These are phyloP conservation scores for Trichoderma asperellum DNA, from an alignment of 2,329 filamentous ascomycete genomes.

Conservation along the genomic window DNA sequence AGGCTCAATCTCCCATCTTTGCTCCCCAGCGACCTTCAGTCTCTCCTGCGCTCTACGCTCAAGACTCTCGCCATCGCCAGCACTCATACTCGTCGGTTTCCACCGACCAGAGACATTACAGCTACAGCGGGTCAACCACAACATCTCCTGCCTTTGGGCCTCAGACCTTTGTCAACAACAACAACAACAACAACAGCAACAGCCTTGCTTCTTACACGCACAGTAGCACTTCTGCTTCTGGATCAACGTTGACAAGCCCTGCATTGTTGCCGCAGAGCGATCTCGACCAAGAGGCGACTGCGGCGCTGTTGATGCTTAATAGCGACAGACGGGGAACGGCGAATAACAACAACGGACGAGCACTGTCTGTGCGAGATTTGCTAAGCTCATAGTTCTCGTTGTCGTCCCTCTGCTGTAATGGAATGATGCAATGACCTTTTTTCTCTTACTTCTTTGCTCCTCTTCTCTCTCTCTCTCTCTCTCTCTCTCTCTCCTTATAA, in stretches of 20 bases:
- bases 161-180: slow-evolving; percentile 38
- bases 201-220: slow-evolving; percentile 43
- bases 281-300: slow-evolving; percentile 77
- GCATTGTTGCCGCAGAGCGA: slow-evolving; percentile 60
- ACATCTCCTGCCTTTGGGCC: slow-evolving; percentile 63
- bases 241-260: slow-evolving; percentile 62
- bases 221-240: slow-evolving; percentile 48
- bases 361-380: slow-evolving; percentile 59
- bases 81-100: slow-evolving; percentile 60
- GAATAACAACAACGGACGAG: slow-evolving; percentile 43
- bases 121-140: slow-evolving; percentile 54
- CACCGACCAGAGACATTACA: slow-evolving; percentile 56
- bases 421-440: slow-evolving; percentile 5
- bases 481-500: not conserved
- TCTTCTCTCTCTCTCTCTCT: not conserved
- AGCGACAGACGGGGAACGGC: slow-evolving; percentile 66
- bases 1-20: slow-evolving; percentile 53
- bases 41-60: slow-evolving; percentile 56
- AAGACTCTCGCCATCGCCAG: slow-evolving; percentile 51
- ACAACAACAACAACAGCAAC: not conserved
- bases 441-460: not conserved
- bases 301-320: slow-evolving; percentile 86
- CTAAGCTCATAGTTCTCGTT: slow-evolving; percentile 51
- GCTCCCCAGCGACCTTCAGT: slow-evolving; percentile 52
- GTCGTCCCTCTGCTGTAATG: not conserved